Percentiles rank a stretch among this genome's conserved stretches.
phyloP scores from a whole-genome alignment of 257 asterid genomes.

The Solanum habrochaites region DNA sequence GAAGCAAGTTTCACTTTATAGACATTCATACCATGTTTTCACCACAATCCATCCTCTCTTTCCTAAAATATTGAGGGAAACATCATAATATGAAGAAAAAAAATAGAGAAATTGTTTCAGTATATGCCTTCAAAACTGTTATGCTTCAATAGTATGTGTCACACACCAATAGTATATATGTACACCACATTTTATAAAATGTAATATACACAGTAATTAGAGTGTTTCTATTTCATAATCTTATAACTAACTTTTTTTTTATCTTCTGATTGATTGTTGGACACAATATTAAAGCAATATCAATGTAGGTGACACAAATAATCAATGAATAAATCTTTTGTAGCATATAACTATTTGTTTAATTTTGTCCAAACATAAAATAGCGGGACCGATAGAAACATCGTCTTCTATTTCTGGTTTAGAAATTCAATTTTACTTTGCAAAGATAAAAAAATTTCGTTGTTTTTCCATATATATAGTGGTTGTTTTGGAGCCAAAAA shows the following conservation, averaged over 20 bases:
- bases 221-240: not conserved
- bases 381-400: not conserved
- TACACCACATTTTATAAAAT: too few species aligned
- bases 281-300: not conserved
- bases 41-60: too few species aligned
- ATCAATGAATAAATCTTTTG: not conserved
- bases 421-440: not conserved
- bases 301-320: not conserved
- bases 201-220: not conserved
- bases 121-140: too few species aligned
- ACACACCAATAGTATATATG: not conserved
- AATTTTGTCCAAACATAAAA: not conserved
- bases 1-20: too few species aligned
- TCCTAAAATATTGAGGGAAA: too few species aligned
- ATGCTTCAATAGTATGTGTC: not conserved
- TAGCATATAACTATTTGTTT: not conserved
- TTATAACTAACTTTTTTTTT: not conserved
- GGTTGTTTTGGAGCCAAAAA: not conserved
- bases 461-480: not conserved
- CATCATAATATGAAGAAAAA: too few species aligned
- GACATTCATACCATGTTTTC: too few species aligned
- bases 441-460: not conserved
- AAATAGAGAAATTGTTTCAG: too few species aligned
- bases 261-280: not conserved
- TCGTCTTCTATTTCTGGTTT: not conserved